Conservation (phyloP, 805 yeast species). For the Alloascoidea hylecoeti region DNA sequence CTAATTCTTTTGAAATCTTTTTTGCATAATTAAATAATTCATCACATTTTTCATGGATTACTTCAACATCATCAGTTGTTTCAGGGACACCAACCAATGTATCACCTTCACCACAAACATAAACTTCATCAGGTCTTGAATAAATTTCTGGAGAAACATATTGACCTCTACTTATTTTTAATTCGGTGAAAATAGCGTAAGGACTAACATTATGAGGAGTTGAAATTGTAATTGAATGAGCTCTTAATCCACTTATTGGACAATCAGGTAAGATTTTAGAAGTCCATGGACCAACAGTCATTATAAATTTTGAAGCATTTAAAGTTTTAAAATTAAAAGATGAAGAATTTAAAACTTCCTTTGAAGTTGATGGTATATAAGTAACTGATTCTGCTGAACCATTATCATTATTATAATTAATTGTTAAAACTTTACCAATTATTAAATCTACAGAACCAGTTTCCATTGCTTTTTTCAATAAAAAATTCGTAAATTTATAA, state of each 20-base stretch:
- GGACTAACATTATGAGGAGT: slow-evolving; percentile 81
- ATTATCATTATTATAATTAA: slow-evolving; percentile 8
- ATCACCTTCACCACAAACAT: slow-evolving; percentile 96
- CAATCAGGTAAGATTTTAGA: slow-evolving; percentile 81
- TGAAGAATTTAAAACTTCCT: slow-evolving; percentile 19
- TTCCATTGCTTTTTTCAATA: slow-evolving; percentile 68
- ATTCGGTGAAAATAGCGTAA: slow-evolving; percentile 86
- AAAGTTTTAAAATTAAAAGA: slow-evolving; percentile 37
- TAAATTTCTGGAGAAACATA: slow-evolving; percentile 89
- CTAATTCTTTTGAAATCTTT: slow-evolving; percentile 52
- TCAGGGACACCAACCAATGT: slow-evolving; percentile 84
- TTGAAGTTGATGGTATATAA: slow-evolving; percentile 19
- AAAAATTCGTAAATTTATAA: slow-evolving; percentile 76
- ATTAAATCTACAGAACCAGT: slow-evolving; percentile 74
- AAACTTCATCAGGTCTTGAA: slow-evolving; percentile 90
- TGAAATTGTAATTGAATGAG: slow-evolving; percentile 85
- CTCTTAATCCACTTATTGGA: slow-evolving; percentile 87
- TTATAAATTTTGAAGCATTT: slow-evolving; percentile 61
- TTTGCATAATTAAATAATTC: slow-evolving; percentile 74
- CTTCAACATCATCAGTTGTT: slow-evolving; percentile 86
- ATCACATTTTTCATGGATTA: slow-evolving; percentile 78
- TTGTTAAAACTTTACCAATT: slow-evolving; percentile 67
- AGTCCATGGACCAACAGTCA: slow-evolving; percentile 96
- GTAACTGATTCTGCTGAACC: slow-evolving; percentile 3
- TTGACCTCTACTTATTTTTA: slow-evolving; percentile 49